These are phyloP conservation scores for Tardiomyces blankii DNA, from an alignment of 1,139 yeast genomes.

Conservation along the genomic window DNA sequence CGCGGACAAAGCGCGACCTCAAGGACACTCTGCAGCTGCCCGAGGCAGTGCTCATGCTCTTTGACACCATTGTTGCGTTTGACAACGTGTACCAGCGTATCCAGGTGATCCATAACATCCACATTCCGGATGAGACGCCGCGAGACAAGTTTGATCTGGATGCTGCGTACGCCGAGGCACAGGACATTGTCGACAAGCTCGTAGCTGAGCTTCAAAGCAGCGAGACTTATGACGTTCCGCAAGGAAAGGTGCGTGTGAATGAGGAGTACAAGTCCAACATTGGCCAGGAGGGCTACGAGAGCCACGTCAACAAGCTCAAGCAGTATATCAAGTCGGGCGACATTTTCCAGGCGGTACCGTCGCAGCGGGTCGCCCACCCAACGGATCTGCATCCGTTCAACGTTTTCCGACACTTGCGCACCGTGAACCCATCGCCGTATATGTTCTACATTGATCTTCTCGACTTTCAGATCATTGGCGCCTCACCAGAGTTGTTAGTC, in stretches of 20 bases:
- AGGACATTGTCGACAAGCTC: slow-evolving; percentile 43
- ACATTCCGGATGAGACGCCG: slow-evolving; percentile 33
- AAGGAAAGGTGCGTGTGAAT: slow-evolving; percentile 50
- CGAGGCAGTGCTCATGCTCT: slow-evolving; percentile 84
- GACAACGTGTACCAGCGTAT: slow-evolving; percentile 91
- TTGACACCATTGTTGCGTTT: slow-evolving; percentile 80
- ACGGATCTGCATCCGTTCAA: slow-evolving; percentile 94
- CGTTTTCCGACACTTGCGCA: slow-evolving; percentile 84
- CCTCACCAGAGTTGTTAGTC: slow-evolving; percentile 89
- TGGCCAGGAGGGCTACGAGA: slow-evolving; percentile 88
- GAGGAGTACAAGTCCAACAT: slow-evolving; percentile 68
- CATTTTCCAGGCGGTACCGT: slow-evolving; percentile 94
- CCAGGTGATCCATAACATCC: slow-evolving; percentile 76
- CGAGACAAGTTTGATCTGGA: slow-evolving; percentile 25
- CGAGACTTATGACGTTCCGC: slow-evolving; percentile 44
- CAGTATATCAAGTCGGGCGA: slow-evolving; percentile 82
- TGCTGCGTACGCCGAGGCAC: slow-evolving; percentile 45
- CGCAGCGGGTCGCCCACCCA: slow-evolving; percentile 92
- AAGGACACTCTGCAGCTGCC: slow-evolving; percentile 77
- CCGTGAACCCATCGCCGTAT: slow-evolving; percentile 96
- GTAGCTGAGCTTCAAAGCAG: slow-evolving; percentile 40
- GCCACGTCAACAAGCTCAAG: slow-evolving; percentile 63
- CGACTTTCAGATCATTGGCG: slow-evolving; percentile 93
- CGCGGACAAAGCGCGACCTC: slow-evolving; percentile 62
- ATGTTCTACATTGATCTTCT: slow-evolving; percentile 84